Evolutionary conservation across 2,329 filamentous ascomycete species (phyloP).

Genomic region (Gnomoniopsis sp.): DNA sequence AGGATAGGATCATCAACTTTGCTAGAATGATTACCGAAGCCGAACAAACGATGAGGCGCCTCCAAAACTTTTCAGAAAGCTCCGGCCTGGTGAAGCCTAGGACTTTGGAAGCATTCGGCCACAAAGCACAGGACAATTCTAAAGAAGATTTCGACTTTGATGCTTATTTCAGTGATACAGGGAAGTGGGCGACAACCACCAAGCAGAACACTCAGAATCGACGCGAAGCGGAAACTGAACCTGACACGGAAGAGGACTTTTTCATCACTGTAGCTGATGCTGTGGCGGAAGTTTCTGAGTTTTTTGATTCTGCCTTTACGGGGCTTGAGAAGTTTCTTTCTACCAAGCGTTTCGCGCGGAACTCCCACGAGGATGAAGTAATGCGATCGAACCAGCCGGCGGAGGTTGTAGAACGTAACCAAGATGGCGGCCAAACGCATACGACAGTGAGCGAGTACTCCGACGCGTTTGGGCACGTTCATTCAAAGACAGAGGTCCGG

Average conservation of each 20-base stretch:
- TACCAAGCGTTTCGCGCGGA: constrained; percentile 28
- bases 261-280: constrained; percentile 35
- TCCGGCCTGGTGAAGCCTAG: no score
- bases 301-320: neutral
- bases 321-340: constrained; percentile 34
- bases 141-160: neutral
- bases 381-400: neutral
- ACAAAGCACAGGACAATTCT: no score
- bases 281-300: constrained; percentile 33
- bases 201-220: constrained; percentile 1
- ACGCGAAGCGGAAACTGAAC: neutral
- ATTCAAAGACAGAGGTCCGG: constrained; percentile 38
- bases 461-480: constrained; percentile 40
- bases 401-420: constrained; percentile 18
- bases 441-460: constrained; percentile 38
- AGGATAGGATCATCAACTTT: no score
- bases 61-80: no score
- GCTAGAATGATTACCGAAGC: neutral
- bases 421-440: constrained; percentile 27
- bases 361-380: neutral
- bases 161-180: neutral
- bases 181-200: neutral
- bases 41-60: neutral
- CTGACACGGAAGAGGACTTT: constrained; percentile 39
- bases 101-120: neutral